phyloP scores from a whole-genome alignment of 1,139 yeast genomes.

The Candida buenavistaensis region DNA sequence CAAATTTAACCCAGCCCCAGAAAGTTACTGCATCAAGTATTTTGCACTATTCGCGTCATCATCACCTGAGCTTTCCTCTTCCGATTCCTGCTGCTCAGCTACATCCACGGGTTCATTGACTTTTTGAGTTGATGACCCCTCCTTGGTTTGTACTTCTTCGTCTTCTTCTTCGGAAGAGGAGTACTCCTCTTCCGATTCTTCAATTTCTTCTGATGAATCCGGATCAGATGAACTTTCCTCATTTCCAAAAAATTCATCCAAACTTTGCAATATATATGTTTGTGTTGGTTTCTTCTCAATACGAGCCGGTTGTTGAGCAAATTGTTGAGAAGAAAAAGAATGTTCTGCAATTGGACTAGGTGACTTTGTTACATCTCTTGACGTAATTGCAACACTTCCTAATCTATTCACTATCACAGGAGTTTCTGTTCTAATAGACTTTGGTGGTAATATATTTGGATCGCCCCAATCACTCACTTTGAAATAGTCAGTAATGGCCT shows the following conservation, averaged over 20 bases:
- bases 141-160: too few species aligned
- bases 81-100: too few species aligned
- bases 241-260: slow-evolving; percentile 79
- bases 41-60: too few species aligned
- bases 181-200: slow-evolving; percentile 22
- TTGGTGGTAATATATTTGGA: slow-evolving; percentile 30
- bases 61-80: too few species aligned
- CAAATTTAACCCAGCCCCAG: too few species aligned
- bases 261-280: slow-evolving; percentile 63
- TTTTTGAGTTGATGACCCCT: too few species aligned
- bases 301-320: slow-evolving; percentile 9
- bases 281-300: slow-evolving; percentile 20
- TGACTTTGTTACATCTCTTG: slow-evolving; percentile 20
- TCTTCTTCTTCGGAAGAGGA: slow-evolving; percentile 12
- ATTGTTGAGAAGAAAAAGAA: slow-evolving; percentile 28
- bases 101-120: too few species aligned
- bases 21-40: too few species aligned
- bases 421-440: slow-evolving; percentile 37
- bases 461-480: slow-evolving; percentile 37
- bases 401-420: slow-evolving; percentile 28
- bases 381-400: slow-evolving; percentile 17
- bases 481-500: slow-evolving; percentile 24
- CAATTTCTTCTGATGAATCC: slow-evolving; percentile 27
- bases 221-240: slow-evolving; percentile 32
- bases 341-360: slow-evolving; percentile 22